These are phyloP conservation scores for Gamarada debralockiae DNA, from an alignment of 495 filamentous ascomycete species.

Conservation along the genomic window DNA sequence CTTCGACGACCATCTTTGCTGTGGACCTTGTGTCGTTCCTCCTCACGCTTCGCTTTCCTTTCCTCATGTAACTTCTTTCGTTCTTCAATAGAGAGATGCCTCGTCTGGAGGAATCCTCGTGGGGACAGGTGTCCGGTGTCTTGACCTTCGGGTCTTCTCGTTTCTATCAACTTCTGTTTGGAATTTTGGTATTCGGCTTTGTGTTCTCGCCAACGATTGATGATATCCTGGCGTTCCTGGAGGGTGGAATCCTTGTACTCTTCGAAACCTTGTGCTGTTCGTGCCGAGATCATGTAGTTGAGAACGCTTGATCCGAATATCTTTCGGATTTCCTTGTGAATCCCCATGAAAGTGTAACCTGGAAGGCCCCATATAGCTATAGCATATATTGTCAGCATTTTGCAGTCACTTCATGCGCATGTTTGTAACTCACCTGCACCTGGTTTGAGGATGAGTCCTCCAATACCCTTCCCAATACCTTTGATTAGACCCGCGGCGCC, in stretches of 20 bases:
- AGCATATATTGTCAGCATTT: not conserved
- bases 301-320: conserved; percentile 57
- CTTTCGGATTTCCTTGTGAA: conserved; percentile 69
- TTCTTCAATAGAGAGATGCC: conserved; percentile 36
- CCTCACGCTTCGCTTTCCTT: conserved; percentile 25
- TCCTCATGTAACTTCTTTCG: conserved; percentile 47
- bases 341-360: conserved; percentile 70
- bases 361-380: conserved; percentile 60
- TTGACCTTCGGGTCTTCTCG: conserved; percentile 16
- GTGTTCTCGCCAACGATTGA: conserved; percentile 51
- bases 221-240: conserved; percentile 53
- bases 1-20: conserved; percentile 4
- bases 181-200: conserved; percentile 45
- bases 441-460: conserved; percentile 67
- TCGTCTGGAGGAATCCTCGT: conserved; percentile 37
- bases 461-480: conserved; percentile 71
- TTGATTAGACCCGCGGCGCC: conserved; percentile 68
- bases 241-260: conserved; percentile 45
- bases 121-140: conserved; percentile 23
- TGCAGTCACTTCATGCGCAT: not conserved
- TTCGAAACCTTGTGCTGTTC: conserved; percentile 67
- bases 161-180: conserved; percentile 17
- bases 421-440: conserved; percentile 49
- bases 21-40: conserved; percentile 24
- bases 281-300: conserved; percentile 68